Base-by-base conservation (phyloP, 2,329 filamentous ascomycete species). In the Aspergillus jensenii region DNA sequence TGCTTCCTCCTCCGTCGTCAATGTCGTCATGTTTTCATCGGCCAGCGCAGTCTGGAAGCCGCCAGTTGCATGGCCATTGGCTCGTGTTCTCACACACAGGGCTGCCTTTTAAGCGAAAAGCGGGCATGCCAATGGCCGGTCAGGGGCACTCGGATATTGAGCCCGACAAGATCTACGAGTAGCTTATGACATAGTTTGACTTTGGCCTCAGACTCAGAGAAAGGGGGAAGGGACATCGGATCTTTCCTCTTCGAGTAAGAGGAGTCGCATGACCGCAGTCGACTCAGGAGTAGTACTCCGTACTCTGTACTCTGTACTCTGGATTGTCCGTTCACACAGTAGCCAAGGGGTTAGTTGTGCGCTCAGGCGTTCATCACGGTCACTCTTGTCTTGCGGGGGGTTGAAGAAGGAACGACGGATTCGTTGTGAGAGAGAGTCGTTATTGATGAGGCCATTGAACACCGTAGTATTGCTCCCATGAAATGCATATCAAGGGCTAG, bases 371-470 rank as follows among this genome's bases (percentile, higher is more conserved):
- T n/a, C 35, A n/a, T 37, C 35, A 37, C 35, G 15, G 12, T n/a
- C 27, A 31, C 9, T 31, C 27, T 31, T 31, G 27, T 31, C 9
- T 37, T n/a, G 35, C 35, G 14, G 35, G 11, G 35, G 14, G 12
- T n/a, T 14, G 15, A 37, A 37, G 35, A n/a, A 37, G 35, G 7
- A 37, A 37, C 53, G 12, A 37, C 12, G 35, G 6, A 11, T 31
- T 31, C 3, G 27, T 11, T n/a, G 44, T 63, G 53, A 43, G 25
- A 51, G 21, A 44, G 27, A 47, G 47, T 53, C 57, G 54, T 47
- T 55, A 46, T 51, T 25, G 49, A 56, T 45, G 56, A 54, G 41
- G 37, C 58, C 54, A 57, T 44, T 56, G 55, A 58, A 63, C 56
- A 61, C 56, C 59, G 45, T 55, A 48, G 39, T 58, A 53, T 57